Evolutionary conservation across 2,329 filamentous ascomycete genomes (phyloP).

Genomic region (Hypoxylon sp.): DNA sequence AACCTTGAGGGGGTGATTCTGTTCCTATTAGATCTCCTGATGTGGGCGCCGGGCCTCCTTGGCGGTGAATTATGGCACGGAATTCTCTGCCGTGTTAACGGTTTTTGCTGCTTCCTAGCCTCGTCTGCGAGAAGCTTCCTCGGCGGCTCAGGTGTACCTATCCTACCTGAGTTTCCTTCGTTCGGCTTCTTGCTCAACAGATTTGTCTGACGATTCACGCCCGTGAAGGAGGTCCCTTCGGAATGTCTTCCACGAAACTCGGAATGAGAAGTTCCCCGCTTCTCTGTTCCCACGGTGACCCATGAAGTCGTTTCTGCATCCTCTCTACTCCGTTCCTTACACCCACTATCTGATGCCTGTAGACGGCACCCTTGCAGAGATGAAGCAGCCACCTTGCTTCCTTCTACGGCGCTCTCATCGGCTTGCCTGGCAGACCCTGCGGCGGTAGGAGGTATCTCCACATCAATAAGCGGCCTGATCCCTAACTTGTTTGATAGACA

Average conservation of each 20-base stretch:
- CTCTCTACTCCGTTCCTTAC: neutral
- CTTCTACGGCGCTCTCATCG: neutral
- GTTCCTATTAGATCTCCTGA: slow-evolving; percentile 1
- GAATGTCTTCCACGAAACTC: neutral
- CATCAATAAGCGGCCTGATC: neutral
- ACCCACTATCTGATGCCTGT: neutral
- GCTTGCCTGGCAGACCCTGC: neutral
- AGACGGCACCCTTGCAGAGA: neutral
- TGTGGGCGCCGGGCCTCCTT: slow-evolving; percentile 7
- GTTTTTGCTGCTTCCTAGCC: slow-evolving; percentile 20
- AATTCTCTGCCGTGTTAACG: slow-evolving; percentile 10
- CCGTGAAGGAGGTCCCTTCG: neutral
- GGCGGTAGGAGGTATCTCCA: neutral
- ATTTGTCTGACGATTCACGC: no score
- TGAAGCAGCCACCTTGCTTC: neutral
- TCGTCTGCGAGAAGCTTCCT: slow-evolving; percentile 13
- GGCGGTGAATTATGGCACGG: slow-evolving; percentile 11
- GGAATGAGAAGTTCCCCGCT: neutral
- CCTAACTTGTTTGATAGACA: neutral
- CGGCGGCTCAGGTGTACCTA: neutral
- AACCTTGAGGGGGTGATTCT: slow-evolving; percentile 32
- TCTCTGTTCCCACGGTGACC: neutral
- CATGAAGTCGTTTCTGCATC: neutral
- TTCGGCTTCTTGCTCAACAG: neutral
- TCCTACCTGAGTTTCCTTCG: neutral